Evolutionary conservation across 768 basidiomycete genomes (phyloP), one percentile per base, ranked within the genome.

Genomic region (Trichaptum fuscoviolaceum): DNA sequence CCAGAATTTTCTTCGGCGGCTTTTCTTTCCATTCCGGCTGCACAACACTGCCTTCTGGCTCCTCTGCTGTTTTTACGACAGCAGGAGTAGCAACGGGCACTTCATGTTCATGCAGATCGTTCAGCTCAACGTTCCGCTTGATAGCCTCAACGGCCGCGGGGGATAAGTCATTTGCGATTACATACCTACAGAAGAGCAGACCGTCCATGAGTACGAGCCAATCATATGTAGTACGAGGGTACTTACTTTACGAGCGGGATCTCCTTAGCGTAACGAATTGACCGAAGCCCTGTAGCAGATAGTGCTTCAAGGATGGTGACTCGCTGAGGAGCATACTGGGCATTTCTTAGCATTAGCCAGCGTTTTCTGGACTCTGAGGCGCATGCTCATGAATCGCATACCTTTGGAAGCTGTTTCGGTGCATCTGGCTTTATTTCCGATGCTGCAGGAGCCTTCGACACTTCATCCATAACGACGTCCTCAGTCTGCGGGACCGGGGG

Each of bases 211-310:
- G 7, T 42, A 17, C 63, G 35, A 63, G 69, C 68, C n/a, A 12
- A 63, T 52, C 15, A 35, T 42, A n/a, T n/a, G n/a, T n/a, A 17
- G 35, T 25, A 3, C 61, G 71, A 35, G 63, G 34, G 15, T 61
- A 67, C 87, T 74, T 63, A 97, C 96, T 88, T 92, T 66, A 94
- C 85, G 58, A 90, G 83, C 0, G 96, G 95, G 9, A 99, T 95
- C 77, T 99, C 97, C 71, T 97, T 95, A 0, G 96, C 96, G 75
- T 99, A 99, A 36, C 97, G 92, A 64, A 99, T 97, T 0, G 96
- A 91, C 7, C 97, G 88, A 27, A 99, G 83, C 34, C 97, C 97
- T 0, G 96, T 99, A 0, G 97, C 97, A 20, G 96, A 96, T 35
- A 99, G 85, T 0, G 96, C 94, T 77, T 99, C 97, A 10, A 99